Percentiles rank a stretch among this genome's conserved stretches.
phyloP scores from a whole-genome alignment of 2,329 filamentous ascomycete species.

The Monosporascus sp. region DNA sequence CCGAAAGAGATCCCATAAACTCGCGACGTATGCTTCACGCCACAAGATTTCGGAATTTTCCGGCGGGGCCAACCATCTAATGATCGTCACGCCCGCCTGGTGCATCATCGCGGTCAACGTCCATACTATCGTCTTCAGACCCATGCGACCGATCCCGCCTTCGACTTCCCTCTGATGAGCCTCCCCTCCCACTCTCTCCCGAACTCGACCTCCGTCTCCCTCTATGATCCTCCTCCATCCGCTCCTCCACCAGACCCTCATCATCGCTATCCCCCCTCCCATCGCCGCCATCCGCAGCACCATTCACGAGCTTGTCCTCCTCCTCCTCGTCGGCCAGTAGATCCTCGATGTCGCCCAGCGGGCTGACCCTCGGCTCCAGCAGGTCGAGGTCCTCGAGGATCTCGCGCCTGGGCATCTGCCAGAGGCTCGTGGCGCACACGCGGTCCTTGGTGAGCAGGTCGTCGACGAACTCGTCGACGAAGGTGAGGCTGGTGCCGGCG shows the following conservation, averaged over 20 bases:
- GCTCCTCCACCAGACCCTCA: slow-evolving; percentile 8
- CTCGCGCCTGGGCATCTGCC: slow-evolving; percentile 81
- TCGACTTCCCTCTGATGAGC: slow-evolving; percentile 14
- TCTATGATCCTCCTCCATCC: slow-evolving; percentile 12
- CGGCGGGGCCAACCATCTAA: background rate
- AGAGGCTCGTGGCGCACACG: slow-evolving; percentile 85
- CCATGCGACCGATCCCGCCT: slow-evolving; percentile 17
- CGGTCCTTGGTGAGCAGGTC: slow-evolving; percentile 84
- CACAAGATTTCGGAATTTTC: background rate
- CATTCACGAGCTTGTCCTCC: slow-evolving; percentile 21
- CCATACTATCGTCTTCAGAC: slow-evolving; percentile 26
- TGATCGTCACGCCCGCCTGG: slow-evolving; percentile 1
- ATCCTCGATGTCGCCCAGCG: slow-evolving; percentile 73
- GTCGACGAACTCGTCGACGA: slow-evolving; percentile 89
- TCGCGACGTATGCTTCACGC: background rate
- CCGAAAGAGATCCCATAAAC: background rate
- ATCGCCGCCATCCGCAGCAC: background rate
- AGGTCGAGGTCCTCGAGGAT: slow-evolving; percentile 84
- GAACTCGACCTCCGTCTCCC: slow-evolving; percentile 12
- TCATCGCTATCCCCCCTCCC: slow-evolving; percentile 12
- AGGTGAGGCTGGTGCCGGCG: slow-evolving; percentile 69
- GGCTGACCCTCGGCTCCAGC: slow-evolving; percentile 78
- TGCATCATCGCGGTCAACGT: slow-evolving; percentile 31
- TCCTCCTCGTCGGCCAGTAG: slow-evolving; percentile 58
- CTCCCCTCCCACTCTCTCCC: slow-evolving; percentile 10